Evolutionary conservation across 208 protist species (phyloP).

Genomic region (Crithidia acanthocephali): DNA sequence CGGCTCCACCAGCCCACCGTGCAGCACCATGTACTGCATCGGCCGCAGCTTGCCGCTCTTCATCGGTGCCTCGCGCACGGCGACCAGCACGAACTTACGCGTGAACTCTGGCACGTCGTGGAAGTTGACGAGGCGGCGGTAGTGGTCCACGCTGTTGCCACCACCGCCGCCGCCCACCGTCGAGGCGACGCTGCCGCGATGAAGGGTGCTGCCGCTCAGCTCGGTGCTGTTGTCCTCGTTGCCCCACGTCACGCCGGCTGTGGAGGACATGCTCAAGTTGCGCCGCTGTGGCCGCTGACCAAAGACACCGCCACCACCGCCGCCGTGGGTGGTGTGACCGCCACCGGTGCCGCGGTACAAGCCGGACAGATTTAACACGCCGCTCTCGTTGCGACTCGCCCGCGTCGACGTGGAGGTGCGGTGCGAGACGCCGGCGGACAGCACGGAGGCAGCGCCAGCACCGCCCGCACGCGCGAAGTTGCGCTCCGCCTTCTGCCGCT

Average conservation of each 20-base stretch:
- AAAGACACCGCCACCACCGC: conserved; percentile 11
- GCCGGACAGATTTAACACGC: conserved; percentile 6
- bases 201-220: background rate
- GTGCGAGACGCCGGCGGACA: background rate
- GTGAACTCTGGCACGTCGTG: conserved; percentile 67
- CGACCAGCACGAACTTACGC: conserved; percentile 78
- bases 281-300: conserved; percentile 2
- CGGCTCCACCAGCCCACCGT: conserved; percentile 68
- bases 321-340: background rate
- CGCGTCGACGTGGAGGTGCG: background rate
- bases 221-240: background rate
- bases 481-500: conserved; percentile 26
- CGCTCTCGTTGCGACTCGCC: conserved; percentile 4
- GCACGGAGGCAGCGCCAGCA: background rate
- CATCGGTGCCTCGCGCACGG: conserved; percentile 36
- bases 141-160: conserved; percentile 6
- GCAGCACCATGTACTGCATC: conserved; percentile 78
- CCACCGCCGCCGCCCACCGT: background rate
- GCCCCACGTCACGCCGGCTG: conserved; percentile 1
- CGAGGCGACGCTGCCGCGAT: background rate
- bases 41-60: conserved; percentile 24
- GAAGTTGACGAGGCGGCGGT: conserved; percentile 52
- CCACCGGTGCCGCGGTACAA: background rate
- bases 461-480: background rate
- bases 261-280: conserved; percentile 15